Evolutionary conservation across 2,329 filamentous ascomycete genomes (phyloP), one percentile per base, ranked within the genome.

Genomic region (Emmonsiellopsis sp.): DNA sequence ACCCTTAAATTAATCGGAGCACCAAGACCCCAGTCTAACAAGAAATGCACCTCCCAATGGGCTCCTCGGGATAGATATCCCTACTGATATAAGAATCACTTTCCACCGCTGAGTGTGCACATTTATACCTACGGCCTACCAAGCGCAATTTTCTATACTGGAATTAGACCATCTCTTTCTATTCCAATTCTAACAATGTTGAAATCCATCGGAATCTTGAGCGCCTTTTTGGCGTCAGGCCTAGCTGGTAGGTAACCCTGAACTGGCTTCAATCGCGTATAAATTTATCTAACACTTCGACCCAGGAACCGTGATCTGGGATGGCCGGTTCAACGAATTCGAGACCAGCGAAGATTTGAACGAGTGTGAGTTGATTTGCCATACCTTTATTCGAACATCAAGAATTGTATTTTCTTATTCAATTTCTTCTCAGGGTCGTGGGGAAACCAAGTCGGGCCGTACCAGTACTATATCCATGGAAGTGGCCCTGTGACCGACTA

Each of bases 381-480:
- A 33, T 40, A 13, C 21, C 21, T 13, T 40, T 32, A 27, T 27
- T 27, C 5, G 21, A 27, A 5, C 21, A 27, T 27, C 21, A 27
- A 27, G 21, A 27, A 27, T 27, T 27, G 21, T 5, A 27, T 27
- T 27, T 27, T 27, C 45, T 36, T 33, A 21, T 14, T 14, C 49
- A 34, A 52, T 10, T 48, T 36, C 32, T 9, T 17, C 45, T 5
- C 52, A 73, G 71, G 83, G 83, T 82, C 78, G 3, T 87, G 80
- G 78, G 75, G 75, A n/a, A 85, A 82, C 66, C 79, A 84, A 68
- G 80, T 85, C 61, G 82, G 82, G 1, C 78, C 82, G 0, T 88
- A 86, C 70, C 85, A 88, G 68, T 88, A 85, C 74, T 88, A 88
- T 72, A 87, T 87, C 65, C 85, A 88, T 71, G 86, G 85, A 37